Evolutionary conservation across 2,329 filamentous ascomycete genomes (phyloP).

Genomic region (Xenoacremonium recifei): DNA sequence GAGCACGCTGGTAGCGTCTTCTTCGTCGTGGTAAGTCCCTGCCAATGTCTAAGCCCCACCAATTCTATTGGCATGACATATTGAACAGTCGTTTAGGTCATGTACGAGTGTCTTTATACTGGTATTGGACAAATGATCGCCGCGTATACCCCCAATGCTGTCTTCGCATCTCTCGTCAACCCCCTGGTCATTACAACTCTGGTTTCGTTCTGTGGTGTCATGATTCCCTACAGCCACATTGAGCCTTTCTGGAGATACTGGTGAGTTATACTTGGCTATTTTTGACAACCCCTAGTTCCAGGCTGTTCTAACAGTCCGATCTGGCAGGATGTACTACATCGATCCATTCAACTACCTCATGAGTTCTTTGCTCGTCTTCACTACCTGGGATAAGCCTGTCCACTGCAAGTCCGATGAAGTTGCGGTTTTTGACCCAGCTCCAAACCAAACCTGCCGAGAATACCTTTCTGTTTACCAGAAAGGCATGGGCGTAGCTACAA

Average conservation of each 20-base stretch:
- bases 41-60: too few species aligned
- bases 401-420: slow-evolving; percentile 44
- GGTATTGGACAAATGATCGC: slow-evolving; percentile 56
- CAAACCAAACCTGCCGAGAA: slow-evolving; percentile 48
- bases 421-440: slow-evolving; percentile 44
- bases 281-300: slow-evolving; percentile 5
- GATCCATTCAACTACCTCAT: slow-evolving; percentile 58
- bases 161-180: slow-evolving; percentile 52
- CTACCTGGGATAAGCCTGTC: slow-evolving; percentile 40
- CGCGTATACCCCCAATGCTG: slow-evolving; percentile 53
- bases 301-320: too few species aligned
- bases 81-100: too few species aligned
- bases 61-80: too few species aligned
- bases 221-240: slow-evolving; percentile 60
- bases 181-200: slow-evolving; percentile 52
- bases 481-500: slow-evolving; percentile 41
- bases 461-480: slow-evolving; percentile 51
- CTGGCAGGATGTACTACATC: slow-evolving; percentile 36
- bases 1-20: slow-evolving; percentile 43
- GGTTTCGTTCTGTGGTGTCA: slow-evolving; percentile 67
- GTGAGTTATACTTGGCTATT: slow-evolving; percentile 40
- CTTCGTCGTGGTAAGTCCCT: slow-evolving; percentile 48
- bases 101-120: slow-evolving; percentile 54
- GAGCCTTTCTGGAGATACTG: slow-evolving; percentile 63
- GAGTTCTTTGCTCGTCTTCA: slow-evolving; percentile 47